Evolutionary conservation across 1,139 yeast species (phyloP).

Genomic region (Zhuliangozyma parablackwelliae): DNA sequence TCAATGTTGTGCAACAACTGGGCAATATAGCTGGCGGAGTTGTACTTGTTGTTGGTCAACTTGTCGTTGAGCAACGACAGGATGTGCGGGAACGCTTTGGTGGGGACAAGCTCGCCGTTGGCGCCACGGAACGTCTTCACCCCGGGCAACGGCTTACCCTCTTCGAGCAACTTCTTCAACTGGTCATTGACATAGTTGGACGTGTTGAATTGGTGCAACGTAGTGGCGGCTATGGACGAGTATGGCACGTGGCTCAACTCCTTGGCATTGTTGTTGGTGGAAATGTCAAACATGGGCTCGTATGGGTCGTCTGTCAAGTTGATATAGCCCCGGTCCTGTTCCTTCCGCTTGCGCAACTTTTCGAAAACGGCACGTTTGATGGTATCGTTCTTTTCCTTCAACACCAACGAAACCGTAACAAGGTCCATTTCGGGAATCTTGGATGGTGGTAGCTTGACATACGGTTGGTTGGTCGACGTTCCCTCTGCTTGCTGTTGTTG

Average conservation of each 20-base stretch:
- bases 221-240: slow-evolving; percentile 70
- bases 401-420: slow-evolving; percentile 72
- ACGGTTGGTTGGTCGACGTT: slow-evolving; percentile 58
- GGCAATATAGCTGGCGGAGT: slow-evolving; percentile 33
- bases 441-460: slow-evolving; percentile 82
- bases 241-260: slow-evolving; percentile 70
- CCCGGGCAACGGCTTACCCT: slow-evolving; percentile 40
- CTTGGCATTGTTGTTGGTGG: slow-evolving; percentile 43
- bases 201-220: slow-evolving; percentile 65
- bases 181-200: slow-evolving; percentile 48
- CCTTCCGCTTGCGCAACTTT: slow-evolving; percentile 68
- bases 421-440: slow-evolving; percentile 91
- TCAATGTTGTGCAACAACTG: slow-evolving; percentile 43
- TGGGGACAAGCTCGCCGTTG: slow-evolving; percentile 42
- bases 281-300: slow-evolving; percentile 77
- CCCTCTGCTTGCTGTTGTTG: slow-evolving; percentile 19
- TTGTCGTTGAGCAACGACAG: slow-evolving; percentile 33
- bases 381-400: slow-evolving; percentile 72
- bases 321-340: slow-evolving; percentile 68
- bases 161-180: slow-evolving; percentile 38
- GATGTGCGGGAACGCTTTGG: slow-evolving; percentile 40
- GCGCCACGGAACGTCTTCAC: slow-evolving; percentile 43
- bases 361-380: slow-evolving; percentile 80
- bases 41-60: slow-evolving; percentile 18
- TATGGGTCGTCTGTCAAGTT: slow-evolving; percentile 89